Percentiles rank a stretch among this genome's conserved stretches.
phyloP scores from a whole-genome alignment of 1,284 basidiomycete genomes.

The Limonomyces culmigenus region DNA sequence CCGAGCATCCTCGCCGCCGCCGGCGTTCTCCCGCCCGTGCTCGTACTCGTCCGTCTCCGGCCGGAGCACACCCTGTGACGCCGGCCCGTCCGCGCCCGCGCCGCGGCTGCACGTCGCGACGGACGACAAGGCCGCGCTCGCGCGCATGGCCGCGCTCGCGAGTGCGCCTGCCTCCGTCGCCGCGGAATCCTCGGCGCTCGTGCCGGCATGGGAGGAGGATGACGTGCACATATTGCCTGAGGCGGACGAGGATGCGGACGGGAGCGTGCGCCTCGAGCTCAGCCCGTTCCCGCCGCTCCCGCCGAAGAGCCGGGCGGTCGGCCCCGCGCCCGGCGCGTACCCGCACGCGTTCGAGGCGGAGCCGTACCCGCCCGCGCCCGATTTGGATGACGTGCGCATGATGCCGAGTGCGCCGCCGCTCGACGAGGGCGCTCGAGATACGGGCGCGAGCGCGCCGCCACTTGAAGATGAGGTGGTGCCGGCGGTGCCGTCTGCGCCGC shows the following conservation, averaged over 20 bases:
- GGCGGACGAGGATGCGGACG: slow-evolving; percentile 4
- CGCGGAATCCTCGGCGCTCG: slow-evolving; percentile 8
- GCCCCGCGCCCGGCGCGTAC: slow-evolving; percentile 21
- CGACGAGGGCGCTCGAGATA: slow-evolving; percentile 7
- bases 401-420: slow-evolving; percentile 14
- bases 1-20: not conserved
- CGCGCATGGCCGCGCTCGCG: slow-evolving; percentile 33
- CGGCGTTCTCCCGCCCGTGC: not conserved
- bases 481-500: slow-evolving; percentile 17
- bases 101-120: slow-evolving; percentile 49
- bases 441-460: too few relatives aligned
- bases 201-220: slow-evolving; percentile 13
- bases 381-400: slow-evolving; percentile 21
- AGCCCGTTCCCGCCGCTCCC: slow-evolving; percentile 18
- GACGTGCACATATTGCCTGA: too few relatives aligned
- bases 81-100: slow-evolving; percentile 11
- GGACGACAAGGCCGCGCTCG: slow-evolving; percentile 53
- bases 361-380: slow-evolving; percentile 23
- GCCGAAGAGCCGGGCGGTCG: slow-evolving; percentile 23
- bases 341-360: slow-evolving; percentile 21
- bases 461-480: not conserved
- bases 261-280: slow-evolving; percentile 7
- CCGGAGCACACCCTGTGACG: slow-evolving; percentile 1
- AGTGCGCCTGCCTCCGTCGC: slow-evolving; percentile 27
- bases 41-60: not conserved